Base-by-base conservation (phyloP, 306 rosid genomes). In the Canavalia ensiformis region DNA sequence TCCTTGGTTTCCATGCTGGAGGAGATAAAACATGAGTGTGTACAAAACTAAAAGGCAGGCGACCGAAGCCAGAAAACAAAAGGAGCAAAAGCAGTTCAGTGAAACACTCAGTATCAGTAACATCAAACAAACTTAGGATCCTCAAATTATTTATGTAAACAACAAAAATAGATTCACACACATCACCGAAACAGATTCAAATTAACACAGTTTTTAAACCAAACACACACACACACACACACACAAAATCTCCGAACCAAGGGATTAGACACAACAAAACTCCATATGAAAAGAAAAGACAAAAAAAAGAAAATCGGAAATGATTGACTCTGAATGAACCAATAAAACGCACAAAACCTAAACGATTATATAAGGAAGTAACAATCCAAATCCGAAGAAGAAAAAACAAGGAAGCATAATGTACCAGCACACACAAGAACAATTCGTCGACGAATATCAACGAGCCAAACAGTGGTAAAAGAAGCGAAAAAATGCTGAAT, bases 401-500 rank as follows among this genome's bases (percentile, higher is more conserved):
- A 59, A 70, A 5, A 31, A 25, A 33, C 0, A 28, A 30, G 57
- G 76, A 49, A 41, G 13, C 35, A 8, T 58, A 73, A 51, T 55
- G 83, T 81, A 88, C 95, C 95, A 72, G 74, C 71, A 49, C 31
- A 71, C 4, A 6, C 45, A 74, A 37, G 76, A 72, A 69, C 56
- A 81, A 86, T 47, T 77, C 51, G 74, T 30, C 9, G 57, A 73
- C n/a, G 50, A 49, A 64, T 35, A 73, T 55, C 31, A 66, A 41
- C n/a, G 35, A 69, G n/a, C 76, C 56, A 60, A 49, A 58, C 45
- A 54, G 75, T 57, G 41, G 34, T 35, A 56, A 41, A 67, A 82
- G 76, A 72, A 65, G 42, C 72, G 34, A 44, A 73, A 76, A 83
- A 74, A 70, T 66, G 83, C 30, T 28, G 71, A 68, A 79, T 5